Percentiles rank a stretch among this genome's conserved stretches.
Conservation (phyloP, 2,329 filamentous ascomycete species). For the Dichotomopilus funicola region DNA sequence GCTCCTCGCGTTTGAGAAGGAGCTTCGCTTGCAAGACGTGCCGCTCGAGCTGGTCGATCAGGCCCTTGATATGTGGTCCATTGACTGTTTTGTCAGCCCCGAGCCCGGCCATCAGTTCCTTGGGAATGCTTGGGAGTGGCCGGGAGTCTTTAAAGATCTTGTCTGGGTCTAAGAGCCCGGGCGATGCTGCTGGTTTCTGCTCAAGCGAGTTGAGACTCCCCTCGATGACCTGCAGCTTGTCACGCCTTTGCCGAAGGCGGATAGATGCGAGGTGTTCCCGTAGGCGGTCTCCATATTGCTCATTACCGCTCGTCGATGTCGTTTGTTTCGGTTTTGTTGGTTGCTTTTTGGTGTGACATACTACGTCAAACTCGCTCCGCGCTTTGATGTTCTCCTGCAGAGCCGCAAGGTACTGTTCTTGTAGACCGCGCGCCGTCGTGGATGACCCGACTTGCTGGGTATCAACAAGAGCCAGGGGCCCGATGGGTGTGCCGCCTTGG, state of each 20-base stretch:
- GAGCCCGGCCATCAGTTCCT: slow-evolving; percentile 45
- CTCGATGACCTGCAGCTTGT: slow-evolving; percentile 44
- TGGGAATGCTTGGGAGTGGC: slow-evolving; percentile 45
- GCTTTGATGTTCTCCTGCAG: slow-evolving; percentile 47
- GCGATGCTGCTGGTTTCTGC: slow-evolving; percentile 45
- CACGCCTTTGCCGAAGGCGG: slow-evolving; percentile 45
- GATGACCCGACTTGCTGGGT: slow-evolving; percentile 21
- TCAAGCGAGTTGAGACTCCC: slow-evolving; percentile 44
- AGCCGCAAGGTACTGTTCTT: slow-evolving; percentile 50
- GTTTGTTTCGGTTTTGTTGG: not conserved
- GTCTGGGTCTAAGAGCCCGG: slow-evolving; percentile 44
- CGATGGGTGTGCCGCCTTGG: slow-evolving; percentile 35
- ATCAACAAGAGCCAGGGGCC: slow-evolving; percentile 45
- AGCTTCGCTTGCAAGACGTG: slow-evolving; percentile 53
- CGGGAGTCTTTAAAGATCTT: slow-evolving; percentile 40
- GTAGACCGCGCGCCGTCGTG: slow-evolving; percentile 40
- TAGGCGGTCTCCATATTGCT: slow-evolving; percentile 28
- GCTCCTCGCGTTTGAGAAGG: slow-evolving; percentile 50
- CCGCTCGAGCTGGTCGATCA: slow-evolving; percentile 50
- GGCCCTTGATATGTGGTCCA: slow-evolving; percentile 39
- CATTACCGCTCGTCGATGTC: not conserved
- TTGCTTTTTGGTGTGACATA: slow-evolving; percentile 18
- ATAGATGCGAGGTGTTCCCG: slow-evolving; percentile 46
- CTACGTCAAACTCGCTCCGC: slow-evolving; percentile 39
- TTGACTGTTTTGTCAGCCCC: slow-evolving; percentile 34